Evolutionary conservation across 345 rosid genomes (phyloP).

Genomic region (Balakata baccata): DNA sequence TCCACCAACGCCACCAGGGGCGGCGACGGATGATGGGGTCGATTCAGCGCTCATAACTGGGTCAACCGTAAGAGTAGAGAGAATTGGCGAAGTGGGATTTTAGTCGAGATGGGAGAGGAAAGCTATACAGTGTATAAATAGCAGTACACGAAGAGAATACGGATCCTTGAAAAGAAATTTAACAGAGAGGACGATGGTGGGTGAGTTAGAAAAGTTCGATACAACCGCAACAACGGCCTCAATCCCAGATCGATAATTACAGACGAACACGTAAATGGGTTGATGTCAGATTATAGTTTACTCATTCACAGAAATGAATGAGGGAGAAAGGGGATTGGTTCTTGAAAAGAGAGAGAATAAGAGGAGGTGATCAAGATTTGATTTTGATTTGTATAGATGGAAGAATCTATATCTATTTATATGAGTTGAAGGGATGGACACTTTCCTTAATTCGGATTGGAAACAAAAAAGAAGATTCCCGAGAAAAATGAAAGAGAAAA

Average conservation of each 20-base stretch:
- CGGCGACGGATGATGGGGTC: background rate
- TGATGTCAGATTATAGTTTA: background rate
- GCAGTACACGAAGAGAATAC: background rate
- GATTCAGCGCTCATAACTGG: conserved; percentile 9
- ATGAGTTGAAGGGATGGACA: background rate
- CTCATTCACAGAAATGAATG: background rate
- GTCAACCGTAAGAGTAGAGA: background rate
- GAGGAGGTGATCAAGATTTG: background rate
- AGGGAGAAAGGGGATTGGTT: background rate
- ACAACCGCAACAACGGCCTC: conserved; percentile 1
- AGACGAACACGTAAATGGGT: background rate
- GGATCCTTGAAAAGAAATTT: background rate
- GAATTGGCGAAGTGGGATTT: background rate
- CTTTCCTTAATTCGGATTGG: background rate
- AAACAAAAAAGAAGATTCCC: too few species aligned
- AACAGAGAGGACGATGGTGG: background rate
- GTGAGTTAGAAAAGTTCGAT: conserved; percentile 11
- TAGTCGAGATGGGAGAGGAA: background rate
- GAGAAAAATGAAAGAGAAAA: too few species aligned
- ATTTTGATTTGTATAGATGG: background rate
- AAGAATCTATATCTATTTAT: too few species aligned
- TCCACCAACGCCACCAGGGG: conserved; percentile 16
- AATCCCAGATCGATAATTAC: background rate
- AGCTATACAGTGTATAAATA: background rate
- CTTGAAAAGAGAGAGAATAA: background rate